These are phyloP conservation scores for Scheffersomyces spartinae DNA, from an alignment of 805 yeast genomes.

Conservation along the genomic window DNA sequence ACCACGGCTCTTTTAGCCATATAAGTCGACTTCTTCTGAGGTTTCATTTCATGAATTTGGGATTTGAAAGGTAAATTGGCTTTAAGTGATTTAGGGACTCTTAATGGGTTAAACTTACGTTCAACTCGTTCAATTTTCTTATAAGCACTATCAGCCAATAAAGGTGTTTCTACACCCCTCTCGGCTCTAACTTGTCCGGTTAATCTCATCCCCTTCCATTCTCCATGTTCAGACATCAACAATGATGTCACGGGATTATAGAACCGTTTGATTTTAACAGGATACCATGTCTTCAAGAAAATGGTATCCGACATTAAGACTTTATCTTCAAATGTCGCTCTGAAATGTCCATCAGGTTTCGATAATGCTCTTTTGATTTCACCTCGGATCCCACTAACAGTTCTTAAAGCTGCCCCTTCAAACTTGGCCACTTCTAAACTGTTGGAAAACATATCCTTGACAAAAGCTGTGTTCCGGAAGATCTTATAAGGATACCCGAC, in stretches of 20 bases:
- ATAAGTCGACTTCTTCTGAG: constrained; percentile 75
- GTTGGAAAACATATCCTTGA: constrained; percentile 91
- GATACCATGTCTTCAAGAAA: constrained; percentile 92
- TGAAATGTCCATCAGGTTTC: constrained; percentile 87
- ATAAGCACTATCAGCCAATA: constrained; percentile 37
- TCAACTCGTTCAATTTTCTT: constrained; percentile 72
- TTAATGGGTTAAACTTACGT: constrained; percentile 77
- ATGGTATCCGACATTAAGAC: constrained; percentile 82
- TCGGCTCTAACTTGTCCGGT: constrained; percentile 91
- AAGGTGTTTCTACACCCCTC: constrained; percentile 51
- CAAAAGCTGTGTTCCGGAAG: constrained; percentile 91
- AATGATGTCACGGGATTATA: constrained; percentile 95
- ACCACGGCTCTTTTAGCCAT: constrained; percentile 88
- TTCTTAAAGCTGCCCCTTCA: constrained; percentile 94
- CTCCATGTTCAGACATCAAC: constrained; percentile 60
- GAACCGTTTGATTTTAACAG: constrained; percentile 79
- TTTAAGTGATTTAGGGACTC: constrained; percentile 72
- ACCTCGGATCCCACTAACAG: constrained; percentile 96
- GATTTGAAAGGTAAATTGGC: constrained; percentile 82
- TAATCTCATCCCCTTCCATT: constrained; percentile 94
- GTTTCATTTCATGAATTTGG: constrained; percentile 80
- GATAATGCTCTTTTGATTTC: constrained; percentile 92
- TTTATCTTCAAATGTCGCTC: constrained; percentile 97
- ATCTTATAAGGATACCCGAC: constrained; percentile 93
- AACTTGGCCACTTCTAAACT: constrained; percentile 93